Conservation (phyloP, 2,329 filamentous ascomycete genomes). For the Zasmidium cellare region DNA sequence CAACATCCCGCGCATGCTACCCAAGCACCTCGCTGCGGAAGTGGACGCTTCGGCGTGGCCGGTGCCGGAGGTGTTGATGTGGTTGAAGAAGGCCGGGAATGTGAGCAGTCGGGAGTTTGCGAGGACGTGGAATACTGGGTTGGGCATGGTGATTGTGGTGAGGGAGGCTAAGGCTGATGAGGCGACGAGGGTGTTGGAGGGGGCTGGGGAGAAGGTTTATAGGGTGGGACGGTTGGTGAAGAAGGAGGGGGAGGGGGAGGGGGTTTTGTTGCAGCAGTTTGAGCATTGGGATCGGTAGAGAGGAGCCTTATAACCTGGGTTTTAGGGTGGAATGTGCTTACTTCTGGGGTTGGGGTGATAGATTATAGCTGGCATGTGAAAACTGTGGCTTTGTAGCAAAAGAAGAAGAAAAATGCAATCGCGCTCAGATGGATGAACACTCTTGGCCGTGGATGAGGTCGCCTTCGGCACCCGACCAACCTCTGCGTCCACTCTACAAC, state of each 20-base stretch:
- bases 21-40: constrained; percentile 72
- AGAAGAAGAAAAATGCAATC: no score
- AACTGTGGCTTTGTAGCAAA: no score
- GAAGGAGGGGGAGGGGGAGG: constrained; percentile 53
- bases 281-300: constrained; percentile 33
- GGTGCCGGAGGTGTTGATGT: constrained; percentile 77
- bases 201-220: constrained; percentile 74
- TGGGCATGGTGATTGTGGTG: constrained; percentile 92
- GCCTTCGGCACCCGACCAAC: no score
- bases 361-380: no score
- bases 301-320: not conserved
- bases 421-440: no score
- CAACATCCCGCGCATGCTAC: constrained; percentile 93
- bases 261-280: constrained; percentile 64
- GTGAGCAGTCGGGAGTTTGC: constrained; percentile 79
- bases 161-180: constrained; percentile 61
- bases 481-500: no score
- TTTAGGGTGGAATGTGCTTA: not conserved
- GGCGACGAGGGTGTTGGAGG: constrained; percentile 61
- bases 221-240: constrained; percentile 70
- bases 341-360: not conserved
- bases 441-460: no score
- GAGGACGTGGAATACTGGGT: constrained; percentile 88
- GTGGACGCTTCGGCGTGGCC: constrained; percentile 77
- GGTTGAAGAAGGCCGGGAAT: constrained; percentile 75